Conservation (phyloP, 2,329 filamentous ascomycete genomes). For the Trichoderma sp. region DNA sequence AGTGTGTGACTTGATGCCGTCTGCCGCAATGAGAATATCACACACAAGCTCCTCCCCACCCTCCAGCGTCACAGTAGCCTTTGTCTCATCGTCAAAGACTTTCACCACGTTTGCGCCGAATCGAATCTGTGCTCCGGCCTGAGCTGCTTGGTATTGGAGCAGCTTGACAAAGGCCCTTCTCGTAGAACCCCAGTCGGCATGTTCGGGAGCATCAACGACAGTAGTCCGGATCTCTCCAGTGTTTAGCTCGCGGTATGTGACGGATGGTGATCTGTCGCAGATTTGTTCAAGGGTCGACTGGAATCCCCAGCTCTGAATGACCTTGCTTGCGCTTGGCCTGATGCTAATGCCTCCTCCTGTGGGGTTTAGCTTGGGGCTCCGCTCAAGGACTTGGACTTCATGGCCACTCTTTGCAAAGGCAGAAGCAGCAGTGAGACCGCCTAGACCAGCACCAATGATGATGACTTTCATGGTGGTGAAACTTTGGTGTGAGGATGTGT, state of each 20-base stretch:
- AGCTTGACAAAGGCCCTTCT: constrained; percentile 21
- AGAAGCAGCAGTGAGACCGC: constrained; percentile 24
- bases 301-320: constrained; percentile 24
- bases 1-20: constrained; percentile 19
- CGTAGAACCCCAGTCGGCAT: constrained; percentile 23
- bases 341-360: constrained; percentile 25
- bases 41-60: not conserved
- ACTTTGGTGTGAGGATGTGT: not conserved
- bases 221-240: constrained; percentile 22
- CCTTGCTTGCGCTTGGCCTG: constrained; percentile 21
- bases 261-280: constrained; percentile 14
- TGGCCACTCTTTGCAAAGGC: constrained; percentile 22
- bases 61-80: constrained; percentile 7
- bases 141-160: constrained; percentile 2
- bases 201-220: constrained; percentile 18
- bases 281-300: constrained; percentile 10
- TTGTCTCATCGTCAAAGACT: not conserved
- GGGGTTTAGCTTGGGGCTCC: constrained; percentile 18
- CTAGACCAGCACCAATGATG: constrained; percentile 25
- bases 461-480: constrained; percentile 22
- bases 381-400: constrained; percentile 23
- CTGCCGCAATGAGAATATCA: constrained; percentile 14
- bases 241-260: constrained; percentile 21
- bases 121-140: constrained; percentile 8
- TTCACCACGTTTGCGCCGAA: not conserved